Conservation (phyloP, 257 asterid species). For the Nicotiana benthamiana region DNA sequence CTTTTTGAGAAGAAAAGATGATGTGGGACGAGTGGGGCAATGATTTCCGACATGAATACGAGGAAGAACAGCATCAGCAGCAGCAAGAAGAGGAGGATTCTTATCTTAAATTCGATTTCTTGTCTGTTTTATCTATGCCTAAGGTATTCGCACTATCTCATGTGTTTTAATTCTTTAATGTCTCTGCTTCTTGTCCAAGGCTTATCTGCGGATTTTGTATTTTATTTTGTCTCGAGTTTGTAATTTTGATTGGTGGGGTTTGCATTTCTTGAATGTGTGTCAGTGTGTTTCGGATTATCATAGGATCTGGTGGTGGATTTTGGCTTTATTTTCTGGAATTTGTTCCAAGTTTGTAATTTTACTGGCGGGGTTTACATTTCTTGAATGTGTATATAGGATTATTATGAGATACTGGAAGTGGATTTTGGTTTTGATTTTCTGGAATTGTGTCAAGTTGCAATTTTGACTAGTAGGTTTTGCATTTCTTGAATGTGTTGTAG, state of each 20-base stretch:
- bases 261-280: background rate
- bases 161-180: background rate
- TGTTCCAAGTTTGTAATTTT: background rate
- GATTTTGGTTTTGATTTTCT: conserved; percentile 39
- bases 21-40: conserved; percentile 69
- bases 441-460: background rate
- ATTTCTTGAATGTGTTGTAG: conserved; percentile 27
- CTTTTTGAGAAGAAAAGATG: conserved; percentile 24
- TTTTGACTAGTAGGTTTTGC: background rate
- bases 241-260: background rate
- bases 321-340: conserved; percentile 18
- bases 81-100: conserved; percentile 32
- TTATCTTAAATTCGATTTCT: conserved; percentile 53
- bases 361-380: background rate
- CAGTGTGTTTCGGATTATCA: background rate
- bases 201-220: background rate
- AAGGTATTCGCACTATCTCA: conserved; percentile 29
- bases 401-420: conserved; percentile 61
- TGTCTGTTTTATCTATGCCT: conserved; percentile 54
- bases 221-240: background rate
- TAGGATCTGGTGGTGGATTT: conserved; percentile 3
- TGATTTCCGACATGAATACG: conserved; percentile 23
- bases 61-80: conserved; percentile 16
- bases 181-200: background rate
- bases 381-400: conserved; percentile 38